These are phyloP conservation scores for Wickerhamiella lipophila DNA, from an alignment of 805 yeast species.

Conservation along the genomic window DNA sequence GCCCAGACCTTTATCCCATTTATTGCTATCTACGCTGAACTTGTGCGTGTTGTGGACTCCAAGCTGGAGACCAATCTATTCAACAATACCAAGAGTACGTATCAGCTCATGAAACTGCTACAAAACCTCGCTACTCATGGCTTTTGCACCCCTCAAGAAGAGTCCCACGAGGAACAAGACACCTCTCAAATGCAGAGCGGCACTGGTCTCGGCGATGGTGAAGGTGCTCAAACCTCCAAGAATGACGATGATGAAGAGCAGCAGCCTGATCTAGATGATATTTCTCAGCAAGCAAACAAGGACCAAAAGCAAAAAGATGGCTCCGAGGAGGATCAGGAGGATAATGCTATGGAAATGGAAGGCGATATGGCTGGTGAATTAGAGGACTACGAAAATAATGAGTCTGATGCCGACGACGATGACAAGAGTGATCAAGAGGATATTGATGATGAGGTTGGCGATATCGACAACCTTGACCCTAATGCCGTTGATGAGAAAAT, in stretches of 20 bases:
- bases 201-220: slow-evolving; percentile 87
- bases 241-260: slow-evolving; percentile 66
- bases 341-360: slow-evolving; percentile 85
- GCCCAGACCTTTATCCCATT: slow-evolving; percentile 48
- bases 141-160: slow-evolving; percentile 84
- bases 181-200: slow-evolving; percentile 63
- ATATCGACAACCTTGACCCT: slow-evolving; percentile 81
- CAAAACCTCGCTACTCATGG: slow-evolving; percentile 61
- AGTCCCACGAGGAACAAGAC: slow-evolving; percentile 39
- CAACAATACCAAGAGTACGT: slow-evolving; percentile 49
- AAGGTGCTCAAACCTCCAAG: slow-evolving; percentile 68
- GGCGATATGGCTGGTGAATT: slow-evolving; percentile 95
- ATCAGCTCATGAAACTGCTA: slow-evolving; percentile 43
- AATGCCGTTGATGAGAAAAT: slow-evolving; percentile 91
- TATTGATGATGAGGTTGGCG: slow-evolving; percentile 78
- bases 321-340: slow-evolving; percentile 49
- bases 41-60: slow-evolving; percentile 35
- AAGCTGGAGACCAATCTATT: slow-evolving; percentile 39
- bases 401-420: slow-evolving; percentile 36
- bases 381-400: slow-evolving; percentile 62
- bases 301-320: slow-evolving; percentile 48
- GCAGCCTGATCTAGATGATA: slow-evolving; percentile 77
- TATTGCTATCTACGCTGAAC: slow-evolving; percentile 42
- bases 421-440: slow-evolving; percentile 55
- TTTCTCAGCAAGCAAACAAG: slow-evolving; percentile 56